Conservation (phyloP, 163 green algal species). For the Chlamydomonas reinhardtii region DNA sequence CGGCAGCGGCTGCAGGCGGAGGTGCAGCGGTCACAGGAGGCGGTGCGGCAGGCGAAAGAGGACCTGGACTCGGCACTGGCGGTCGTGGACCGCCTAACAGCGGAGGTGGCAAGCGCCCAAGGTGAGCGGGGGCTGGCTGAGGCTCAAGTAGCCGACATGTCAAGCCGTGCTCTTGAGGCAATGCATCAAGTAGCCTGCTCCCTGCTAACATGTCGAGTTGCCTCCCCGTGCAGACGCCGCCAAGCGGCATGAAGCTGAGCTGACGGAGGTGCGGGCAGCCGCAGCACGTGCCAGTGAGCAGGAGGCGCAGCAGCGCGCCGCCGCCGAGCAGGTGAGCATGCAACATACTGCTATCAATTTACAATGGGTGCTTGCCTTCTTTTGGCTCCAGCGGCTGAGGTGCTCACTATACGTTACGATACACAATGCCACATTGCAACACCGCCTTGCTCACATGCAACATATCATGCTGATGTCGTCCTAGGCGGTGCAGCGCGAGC, state of each 20-base stretch:
- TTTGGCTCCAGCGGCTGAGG: no score
- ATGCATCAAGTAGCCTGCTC: no score
- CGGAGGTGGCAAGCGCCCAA: background rate
- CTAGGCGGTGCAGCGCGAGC: conserved; percentile 15
- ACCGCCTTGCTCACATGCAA: no score
- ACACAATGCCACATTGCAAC: no score
- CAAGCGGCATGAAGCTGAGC: background rate
- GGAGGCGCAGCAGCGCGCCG: background rate
- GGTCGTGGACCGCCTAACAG: background rate
- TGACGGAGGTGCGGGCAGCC: background rate
- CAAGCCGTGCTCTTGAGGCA: no score
- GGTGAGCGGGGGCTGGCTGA: background rate
- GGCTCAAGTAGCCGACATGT: no score
- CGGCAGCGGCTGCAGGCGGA: background rate
- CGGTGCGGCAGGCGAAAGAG: background rate
- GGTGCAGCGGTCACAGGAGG: background rate
- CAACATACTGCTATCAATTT: no score
- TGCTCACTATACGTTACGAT: no score
- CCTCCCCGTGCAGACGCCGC: background rate
- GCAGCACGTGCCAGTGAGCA: background rate
- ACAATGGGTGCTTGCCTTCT: no score
- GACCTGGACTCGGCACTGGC: conserved; percentile 4
- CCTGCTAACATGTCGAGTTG: no score
- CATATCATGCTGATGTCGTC: no score
- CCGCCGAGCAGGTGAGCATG: conserved; percentile 10